Base-by-base conservation (phyloP, 345 rosid species). In the Linum lewisii region DNA sequence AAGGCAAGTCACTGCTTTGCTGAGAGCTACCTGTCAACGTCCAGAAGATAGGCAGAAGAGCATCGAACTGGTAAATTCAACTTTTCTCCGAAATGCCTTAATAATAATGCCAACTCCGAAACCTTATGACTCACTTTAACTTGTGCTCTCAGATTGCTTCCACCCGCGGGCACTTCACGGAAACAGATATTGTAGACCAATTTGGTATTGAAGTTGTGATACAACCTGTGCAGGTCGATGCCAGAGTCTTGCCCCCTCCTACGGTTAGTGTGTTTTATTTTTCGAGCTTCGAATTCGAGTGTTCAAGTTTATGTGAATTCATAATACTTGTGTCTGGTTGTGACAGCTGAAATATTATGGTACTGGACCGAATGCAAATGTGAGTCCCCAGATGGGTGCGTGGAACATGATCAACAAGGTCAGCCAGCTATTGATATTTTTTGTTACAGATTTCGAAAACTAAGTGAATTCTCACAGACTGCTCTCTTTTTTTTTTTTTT, bases 361-460 rank as follows among this genome's bases (percentile, higher is more conserved):
- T 7, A 62, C 73, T 24, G 90, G 95, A 1, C 60, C 44, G 45
- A 86, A 85, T 49, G 1, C 51, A 8, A 65, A 19, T n/a, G 87
- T 80, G 37, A 67, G 69, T 63, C 98, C 95, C 8, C 18, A 15
- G 0, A n/a, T 51, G 0, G 96, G 96, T 15, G 76, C 70, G n/a
- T 88, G 98, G 98, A 91, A 86, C 44, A 91, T 91, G 95, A 86
- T 78, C 0, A 64, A 83, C 53, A 79, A 76, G 92, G 98, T 88
- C 52, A 23, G 59, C 6, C 32, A 26, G 2, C 32, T 6, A 26
- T 26, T 6, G 3, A 26, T 26, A 26, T 26, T 6, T 6, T 21
- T 47, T 20, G 5, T 24, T 24, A n/a, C n/a, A n/a, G n/a, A n/a
- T 21, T 49, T 57, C 29, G 1, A 24, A 23, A 34, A 15, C n/a